Base-by-base conservation (phyloP, 2,329 filamentous ascomycete genomes). In the Talaromyces sp. region DNA sequence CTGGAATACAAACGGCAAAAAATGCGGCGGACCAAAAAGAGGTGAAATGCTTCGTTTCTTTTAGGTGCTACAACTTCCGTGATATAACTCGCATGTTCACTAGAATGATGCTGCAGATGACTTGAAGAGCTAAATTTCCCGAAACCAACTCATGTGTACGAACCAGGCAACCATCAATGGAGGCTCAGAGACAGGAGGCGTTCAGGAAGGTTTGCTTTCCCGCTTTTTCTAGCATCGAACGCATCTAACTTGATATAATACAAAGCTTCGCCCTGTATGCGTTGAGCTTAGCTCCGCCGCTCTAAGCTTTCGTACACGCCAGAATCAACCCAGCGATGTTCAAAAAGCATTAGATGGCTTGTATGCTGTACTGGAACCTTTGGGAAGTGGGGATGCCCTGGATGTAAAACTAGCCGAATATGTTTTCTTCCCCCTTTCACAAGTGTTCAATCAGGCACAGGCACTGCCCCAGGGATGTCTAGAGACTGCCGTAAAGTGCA, bases 321-420 rank as follows among this genome's bases (percentile, higher is more conserved):
- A 81, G 63, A 74, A 72, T 17, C 79, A 79, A 25, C 71, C 79
- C 19, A 79, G 78, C 63, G 80, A 83, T 35, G 77, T 88, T n/a
- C 74, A 81, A 3, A 72, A 77, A 54, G 78, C 79, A 35, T 77
- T 88, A 25, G 77, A 82, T 58, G 70, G 74, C 1, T 72, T 88
- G 6, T 73, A 78, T 57, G 62, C 68, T 22, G 72, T 73, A 2
- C 70, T 84, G 11, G 69, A 74, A 8, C 74, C 75, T 17, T 75
- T 87, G 17, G 70, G 73, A 25, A 72, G 71, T 8, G 75, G 79
- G 41, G 72, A 77, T 68, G 70, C 74, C 1, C 74, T 98, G 19
- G 92, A 97, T 75, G 85, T 89, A 61, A 94, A 93, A 75, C 81
- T 98, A 19, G 92, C 93, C 15, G 93, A 97, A 80, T 99, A 98